phyloP scores from a whole-genome alignment of 2,329 filamentous ascomycete species.

The Rutstroemia sydowiana region DNA sequence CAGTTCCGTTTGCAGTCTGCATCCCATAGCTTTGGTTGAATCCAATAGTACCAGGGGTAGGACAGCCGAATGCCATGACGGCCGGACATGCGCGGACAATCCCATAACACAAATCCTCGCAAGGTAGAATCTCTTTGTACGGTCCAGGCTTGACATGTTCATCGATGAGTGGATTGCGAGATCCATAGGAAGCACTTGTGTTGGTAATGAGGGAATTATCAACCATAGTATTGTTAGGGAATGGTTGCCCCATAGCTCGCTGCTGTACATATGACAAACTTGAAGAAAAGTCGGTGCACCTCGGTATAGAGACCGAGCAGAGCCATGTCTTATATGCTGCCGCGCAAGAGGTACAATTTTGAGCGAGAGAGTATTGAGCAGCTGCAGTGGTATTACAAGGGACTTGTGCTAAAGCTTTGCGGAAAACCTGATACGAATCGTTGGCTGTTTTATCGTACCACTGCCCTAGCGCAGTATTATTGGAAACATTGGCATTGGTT shows the following conservation, averaged over 20 bases:
- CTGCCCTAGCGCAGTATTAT: conserved; percentile 51
- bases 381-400: conserved; percentile 71
- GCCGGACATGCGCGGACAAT: conserved; percentile 81
- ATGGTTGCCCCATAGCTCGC: conserved; percentile 65
- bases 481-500: conserved; percentile 50
- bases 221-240: conserved; percentile 59
- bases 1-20: conserved; percentile 21
- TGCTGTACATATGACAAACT: conserved; percentile 42
- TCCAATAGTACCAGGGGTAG: conserved; percentile 37
- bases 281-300: conserved; percentile 76
- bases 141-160: conserved; percentile 67
- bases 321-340: conserved; percentile 88
- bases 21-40: conserved; percentile 42
- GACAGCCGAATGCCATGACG: conserved; percentile 68
- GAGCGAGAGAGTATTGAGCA: conserved; percentile 73
- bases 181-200: conserved; percentile 34
- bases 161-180: conserved; percentile 70
- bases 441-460: conserved; percentile 74
- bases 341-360: conserved; percentile 68
- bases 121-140: conserved; percentile 89
- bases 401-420: conserved; percentile 73
- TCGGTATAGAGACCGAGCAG: conserved; percentile 85
- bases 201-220: conserved; percentile 32
- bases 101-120: conserved; percentile 78
- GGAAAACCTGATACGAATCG: conserved; percentile 67